phyloP scores from a whole-genome alignment of 108 stramenopile genomes.

The Bacterosira constricta region DNA sequence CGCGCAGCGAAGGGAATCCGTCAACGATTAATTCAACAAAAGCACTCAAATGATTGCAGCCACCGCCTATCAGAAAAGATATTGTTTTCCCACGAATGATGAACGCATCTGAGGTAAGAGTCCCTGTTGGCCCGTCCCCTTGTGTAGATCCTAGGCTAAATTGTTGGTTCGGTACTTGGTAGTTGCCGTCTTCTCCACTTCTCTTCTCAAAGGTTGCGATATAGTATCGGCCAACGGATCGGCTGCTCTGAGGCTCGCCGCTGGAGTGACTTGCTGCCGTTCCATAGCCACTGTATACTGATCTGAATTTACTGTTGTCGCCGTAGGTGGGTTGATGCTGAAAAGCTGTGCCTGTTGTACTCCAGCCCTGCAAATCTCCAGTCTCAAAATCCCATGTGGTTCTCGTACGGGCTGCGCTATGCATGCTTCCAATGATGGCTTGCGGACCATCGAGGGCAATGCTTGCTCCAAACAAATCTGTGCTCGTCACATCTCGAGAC shows the following conservation, averaged over 20 bases:
- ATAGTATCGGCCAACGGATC: conserved; percentile 65
- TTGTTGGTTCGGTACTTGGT: conserved; percentile 41
- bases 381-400: conserved; percentile 91
- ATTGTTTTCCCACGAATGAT: conserved; percentile 59
- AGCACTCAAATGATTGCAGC: conserved; percentile 65
- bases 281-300: conserved; percentile 50
- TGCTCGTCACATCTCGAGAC: conserved; percentile 31
- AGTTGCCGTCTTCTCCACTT: conserved; percentile 47
- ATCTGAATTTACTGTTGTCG: conserved; percentile 65
- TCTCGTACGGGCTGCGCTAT: conserved; percentile 47
- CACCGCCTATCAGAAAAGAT: conserved; percentile 76
- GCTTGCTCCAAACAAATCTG: conserved; percentile 47
- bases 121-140: conserved; percentile 75
- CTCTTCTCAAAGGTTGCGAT: conserved; percentile 77
- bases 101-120: conserved; percentile 73
- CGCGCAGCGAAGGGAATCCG: conserved; percentile 60
- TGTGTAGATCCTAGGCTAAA: conserved; percentile 49
- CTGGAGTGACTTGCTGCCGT: conserved; percentile 13
- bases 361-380: conserved; percentile 77
- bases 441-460: conserved; percentile 44
- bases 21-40: conserved; percentile 88
- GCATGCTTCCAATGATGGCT: conserved; percentile 64
- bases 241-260: conserved; percentile 31
- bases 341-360: conserved; percentile 71
- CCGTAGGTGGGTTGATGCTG: conserved; percentile 77